These are phyloP conservation scores for Strigomonas culicis DNA, from an alignment of 208 protist species.

Conservation along the genomic window DNA sequence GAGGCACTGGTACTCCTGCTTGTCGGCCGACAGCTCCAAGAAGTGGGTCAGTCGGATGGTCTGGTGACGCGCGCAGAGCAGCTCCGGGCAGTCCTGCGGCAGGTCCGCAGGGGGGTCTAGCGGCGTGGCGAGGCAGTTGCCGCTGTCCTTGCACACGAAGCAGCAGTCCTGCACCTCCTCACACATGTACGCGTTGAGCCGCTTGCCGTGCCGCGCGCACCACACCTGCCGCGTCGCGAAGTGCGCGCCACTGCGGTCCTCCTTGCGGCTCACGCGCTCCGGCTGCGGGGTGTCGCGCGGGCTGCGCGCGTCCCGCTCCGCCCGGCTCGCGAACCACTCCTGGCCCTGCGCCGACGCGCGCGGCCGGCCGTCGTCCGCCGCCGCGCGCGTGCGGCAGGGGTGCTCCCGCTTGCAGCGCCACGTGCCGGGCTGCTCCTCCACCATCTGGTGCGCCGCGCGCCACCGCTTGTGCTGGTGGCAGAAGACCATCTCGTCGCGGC, in stretches of 20 bases:
- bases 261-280: background rate
- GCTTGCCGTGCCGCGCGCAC: slow-evolving; percentile 84
- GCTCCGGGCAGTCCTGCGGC: slow-evolving; percentile 41
- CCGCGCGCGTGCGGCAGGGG: slow-evolving; percentile 26
- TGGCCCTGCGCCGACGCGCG: slow-evolving; percentile 1
- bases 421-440: slow-evolving; percentile 58
- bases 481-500: slow-evolving; percentile 23
- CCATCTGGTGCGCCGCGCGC: slow-evolving; percentile 61
- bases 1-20: slow-evolving; percentile 67
- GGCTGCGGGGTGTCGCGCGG: too few species aligned
- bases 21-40: slow-evolving; percentile 55
- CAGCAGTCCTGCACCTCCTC: slow-evolving; percentile 70
- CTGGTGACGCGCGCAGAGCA: slow-evolving; percentile 76
- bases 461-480: slow-evolving; percentile 69
- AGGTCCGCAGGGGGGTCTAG: slow-evolving; percentile 58
- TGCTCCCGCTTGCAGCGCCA: slow-evolving; percentile 67
- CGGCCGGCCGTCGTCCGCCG: background rate
- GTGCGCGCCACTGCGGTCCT: slow-evolving; percentile 18
- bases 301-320: background rate
- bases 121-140: slow-evolving; percentile 68
- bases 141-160: slow-evolving; percentile 70
- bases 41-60: slow-evolving; percentile 70
- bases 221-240: slow-evolving; percentile 51
- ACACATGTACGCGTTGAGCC: slow-evolving; percentile 38
- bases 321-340: background rate